Percentiles rank a stretch among this genome's conserved stretches.
Evolutionary conservation across 306 rosid species (phyloP).

Genomic region (Castanea sativa): DNA sequence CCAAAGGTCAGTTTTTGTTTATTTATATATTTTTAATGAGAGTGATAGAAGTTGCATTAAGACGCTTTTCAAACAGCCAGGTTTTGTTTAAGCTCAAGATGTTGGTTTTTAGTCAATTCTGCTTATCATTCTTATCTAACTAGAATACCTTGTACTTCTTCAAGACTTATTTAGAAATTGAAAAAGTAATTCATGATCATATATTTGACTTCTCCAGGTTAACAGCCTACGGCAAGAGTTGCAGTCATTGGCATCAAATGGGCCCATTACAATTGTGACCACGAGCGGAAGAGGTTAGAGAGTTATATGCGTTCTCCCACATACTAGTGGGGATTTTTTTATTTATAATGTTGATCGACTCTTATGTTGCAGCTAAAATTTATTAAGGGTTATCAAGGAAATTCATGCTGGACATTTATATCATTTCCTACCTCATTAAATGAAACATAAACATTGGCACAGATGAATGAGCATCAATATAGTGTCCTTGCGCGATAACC

Average conservation of each 20-base stretch:
- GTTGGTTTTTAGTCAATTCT: background rate
- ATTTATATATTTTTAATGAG: too few species aligned
- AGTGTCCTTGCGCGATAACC: background rate
- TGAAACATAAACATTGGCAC: background rate
- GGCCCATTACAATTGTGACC: conserved; percentile 64
- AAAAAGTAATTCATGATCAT: conserved; percentile 12
- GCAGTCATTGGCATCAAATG: conserved; percentile 46
- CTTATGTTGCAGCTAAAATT: background rate
- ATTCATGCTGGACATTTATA: background rate
- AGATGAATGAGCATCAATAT: background rate
- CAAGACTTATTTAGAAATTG: background rate
- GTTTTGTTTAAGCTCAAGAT: background rate
- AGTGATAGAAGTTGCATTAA: too few species aligned
- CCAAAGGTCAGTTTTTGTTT: too few species aligned
- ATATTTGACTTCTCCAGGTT: conserved; percentile 53
- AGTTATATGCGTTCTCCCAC: conserved; percentile 19
- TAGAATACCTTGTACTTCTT: background rate
- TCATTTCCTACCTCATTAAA: background rate
- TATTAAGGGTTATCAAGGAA: background rate
- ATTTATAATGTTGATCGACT: background rate
- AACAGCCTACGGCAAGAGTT: conserved; percentile 67
- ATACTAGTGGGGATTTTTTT: background rate
- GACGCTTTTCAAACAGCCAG: background rate
- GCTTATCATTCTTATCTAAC: background rate
- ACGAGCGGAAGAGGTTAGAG: conserved; percentile 57